Percentiles rank a stretch among this genome's conserved stretches.
These are phyloP conservation scores for Straminergon stramineum DNA, from an alignment of 225 moss, liverwort and hornwort genomes.

Conservation along the genomic window DNA sequence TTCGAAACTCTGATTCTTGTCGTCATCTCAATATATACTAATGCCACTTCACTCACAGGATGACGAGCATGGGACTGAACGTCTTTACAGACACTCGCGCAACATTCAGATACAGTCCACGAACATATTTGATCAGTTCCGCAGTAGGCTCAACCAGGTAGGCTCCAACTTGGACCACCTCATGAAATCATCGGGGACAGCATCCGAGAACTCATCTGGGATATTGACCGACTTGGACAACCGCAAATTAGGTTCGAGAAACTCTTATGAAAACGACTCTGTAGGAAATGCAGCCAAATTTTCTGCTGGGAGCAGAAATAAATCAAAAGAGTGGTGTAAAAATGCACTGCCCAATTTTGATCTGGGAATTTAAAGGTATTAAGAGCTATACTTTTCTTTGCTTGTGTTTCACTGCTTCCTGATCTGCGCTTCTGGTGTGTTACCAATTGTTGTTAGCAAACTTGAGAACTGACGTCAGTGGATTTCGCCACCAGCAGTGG, in stretches of 20 bases:
- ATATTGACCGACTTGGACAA: neutral
- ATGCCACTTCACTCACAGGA: constrained; percentile 10
- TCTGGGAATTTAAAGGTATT: neutral
- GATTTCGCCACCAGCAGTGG: neutral
- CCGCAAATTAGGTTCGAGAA: neutral
- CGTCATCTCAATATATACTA: neutral
- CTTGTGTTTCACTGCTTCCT: neutral
- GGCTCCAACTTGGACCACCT: constrained; percentile 22
- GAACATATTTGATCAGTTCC: constrained; percentile 29
- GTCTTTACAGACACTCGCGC: constrained; percentile 12
- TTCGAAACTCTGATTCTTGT: neutral
- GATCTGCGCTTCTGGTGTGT: neutral
- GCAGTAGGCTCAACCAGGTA: constrained; percentile 17
- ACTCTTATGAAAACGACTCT: neutral
- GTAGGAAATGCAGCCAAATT: neutral
- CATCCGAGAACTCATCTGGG: neutral
- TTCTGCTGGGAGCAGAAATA: neutral
- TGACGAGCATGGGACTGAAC: constrained; percentile 31
- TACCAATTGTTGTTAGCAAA: neutral
- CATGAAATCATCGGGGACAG: neutral
- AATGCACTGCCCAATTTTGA: neutral
- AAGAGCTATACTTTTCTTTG: neutral
- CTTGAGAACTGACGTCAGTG: neutral
- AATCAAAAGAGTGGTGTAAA: neutral
- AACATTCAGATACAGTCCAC: constrained; percentile 20